Percentiles rank a stretch among this genome's conserved stretches.
phyloP scores from a whole-genome alignment of 2,329 filamentous ascomycete species.

The Fusarium coffeatum region DNA sequence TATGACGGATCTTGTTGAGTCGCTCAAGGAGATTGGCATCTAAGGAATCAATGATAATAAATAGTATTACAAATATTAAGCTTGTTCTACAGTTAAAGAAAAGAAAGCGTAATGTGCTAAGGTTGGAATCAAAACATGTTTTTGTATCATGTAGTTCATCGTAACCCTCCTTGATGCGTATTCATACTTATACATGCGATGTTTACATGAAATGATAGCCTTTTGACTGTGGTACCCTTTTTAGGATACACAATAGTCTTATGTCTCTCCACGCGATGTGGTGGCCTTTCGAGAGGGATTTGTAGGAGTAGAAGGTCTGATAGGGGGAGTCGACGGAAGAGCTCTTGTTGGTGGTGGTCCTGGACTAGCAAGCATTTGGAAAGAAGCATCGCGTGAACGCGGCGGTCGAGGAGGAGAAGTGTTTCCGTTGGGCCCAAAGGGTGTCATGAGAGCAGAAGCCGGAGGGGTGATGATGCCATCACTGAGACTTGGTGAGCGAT shows the following conservation, averaged over 20 bases:
- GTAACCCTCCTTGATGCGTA: constrained; percentile 5
- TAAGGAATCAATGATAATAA: constrained; percentile 17
- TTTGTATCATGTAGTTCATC: constrained; percentile 11
- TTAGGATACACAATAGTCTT: too few relatives aligned
- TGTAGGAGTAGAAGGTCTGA: constrained; percentile 26
- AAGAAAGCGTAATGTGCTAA: background rate
- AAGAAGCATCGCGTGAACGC: constrained; percentile 19
- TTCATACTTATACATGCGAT: constrained; percentile 7
- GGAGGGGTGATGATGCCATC: constrained; percentile 21
- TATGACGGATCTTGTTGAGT: constrained; percentile 72
- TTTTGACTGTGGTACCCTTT: background rate
- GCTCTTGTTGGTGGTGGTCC: constrained; percentile 61
- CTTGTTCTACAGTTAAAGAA: constrained; percentile 4
- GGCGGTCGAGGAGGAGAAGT: constrained; percentile 29
- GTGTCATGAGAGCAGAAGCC: constrained; percentile 3
- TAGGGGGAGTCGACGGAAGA: constrained; percentile 46
- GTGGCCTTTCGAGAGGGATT: constrained; percentile 17
- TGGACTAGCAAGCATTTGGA: constrained; percentile 46
- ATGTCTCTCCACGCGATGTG: background rate
- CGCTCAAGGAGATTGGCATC: constrained; percentile 62
- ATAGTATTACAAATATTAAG: background rate
- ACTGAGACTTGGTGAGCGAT: constrained; percentile 4
- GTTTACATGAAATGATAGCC: background rate
- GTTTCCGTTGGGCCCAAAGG: constrained; percentile 1
- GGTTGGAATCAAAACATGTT: constrained; percentile 2